phyloP scores from a whole-genome alignment of 768 basidiomycete species.

The Phaffia tasmanica region DNA sequence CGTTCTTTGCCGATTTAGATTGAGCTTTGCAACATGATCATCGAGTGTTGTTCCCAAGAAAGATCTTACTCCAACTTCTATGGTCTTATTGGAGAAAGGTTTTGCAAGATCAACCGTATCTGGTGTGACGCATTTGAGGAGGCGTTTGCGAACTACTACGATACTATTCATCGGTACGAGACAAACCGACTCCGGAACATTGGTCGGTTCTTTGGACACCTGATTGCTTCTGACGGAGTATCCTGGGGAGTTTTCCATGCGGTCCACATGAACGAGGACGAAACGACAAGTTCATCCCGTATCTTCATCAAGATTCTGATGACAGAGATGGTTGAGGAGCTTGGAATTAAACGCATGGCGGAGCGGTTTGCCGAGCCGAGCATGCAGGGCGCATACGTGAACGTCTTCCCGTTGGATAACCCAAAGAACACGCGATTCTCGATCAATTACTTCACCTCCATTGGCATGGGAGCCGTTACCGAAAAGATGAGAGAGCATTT shows the following conservation, averaged over 20 bases:
- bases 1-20: slow-evolving; percentile 46
- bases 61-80: slow-evolving; percentile 97
- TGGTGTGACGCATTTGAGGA: slow-evolving; percentile 85
- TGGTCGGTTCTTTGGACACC: slow-evolving; percentile 88
- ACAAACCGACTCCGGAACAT: slow-evolving; percentile 97
- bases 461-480: slow-evolving; percentile 78
- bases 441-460: slow-evolving; percentile 96
- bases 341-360: slow-evolving; percentile 76
- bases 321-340: slow-evolving; percentile 84
- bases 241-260: slow-evolving; percentile 77
- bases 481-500: slow-evolving; percentile 95
- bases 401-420: slow-evolving; percentile 92
- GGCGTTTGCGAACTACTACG: slow-evolving; percentile 81
- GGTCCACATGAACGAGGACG: slow-evolving; percentile 91
- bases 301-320: slow-evolving; percentile 97
- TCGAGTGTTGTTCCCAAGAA: slow-evolving; percentile 99
- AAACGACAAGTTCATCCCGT: slow-evolving; percentile 88
- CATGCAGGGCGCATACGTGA: slow-evolving; percentile 55
- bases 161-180: slow-evolving; percentile 95
- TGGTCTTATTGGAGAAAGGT: slow-evolving; percentile 88
- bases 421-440: slow-evolving; percentile 93
- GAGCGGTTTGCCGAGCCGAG: slow-evolving; percentile 85
- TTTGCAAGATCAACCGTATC: slow-evolving; percentile 86
- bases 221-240: slow-evolving; percentile 72
- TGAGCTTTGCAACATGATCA: slow-evolving; percentile 94